Base-by-base conservation (phyloP, 2,329 filamentous ascomycete genomes). In the Neonectria neomacrospora region DNA sequence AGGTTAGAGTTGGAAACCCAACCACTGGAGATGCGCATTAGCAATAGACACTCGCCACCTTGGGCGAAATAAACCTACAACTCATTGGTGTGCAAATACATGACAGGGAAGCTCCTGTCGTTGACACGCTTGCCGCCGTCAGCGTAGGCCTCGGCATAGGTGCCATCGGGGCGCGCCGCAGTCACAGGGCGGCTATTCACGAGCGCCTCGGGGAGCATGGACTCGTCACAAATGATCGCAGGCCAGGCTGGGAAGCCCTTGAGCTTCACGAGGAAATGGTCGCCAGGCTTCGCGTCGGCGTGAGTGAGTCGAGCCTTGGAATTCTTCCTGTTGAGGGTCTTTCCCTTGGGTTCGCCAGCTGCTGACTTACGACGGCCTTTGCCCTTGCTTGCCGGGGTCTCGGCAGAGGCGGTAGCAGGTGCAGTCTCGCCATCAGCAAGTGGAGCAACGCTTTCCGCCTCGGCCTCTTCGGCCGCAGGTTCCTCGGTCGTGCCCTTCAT, bases 191-290 rank as follows among this genome's bases (percentile, higher is more conserved):
- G 91, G 48, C 86, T 87, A 73, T 86, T 91, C 58, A 96, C 80
- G 23, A 99, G 86, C 14, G 86, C 88, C 61, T 89, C 84, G 2
- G 96, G 95, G 20, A 99, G 88, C 90, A 99, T 98, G 66, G 91
- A 90, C 78, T 99, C 95, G 76, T 97, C 94, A 77, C 93, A 96
- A 72, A 99, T 89, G 75, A 99, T 92, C 58, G 93, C 91, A 16
- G 96, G 96, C 96, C 96, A 99, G 41, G 93, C 90, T 32, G 96
- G 93, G 79, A 93, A 97, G 64, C 95, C 96, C 84, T 96, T 97
- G 79, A 99, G 89, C 78, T 94, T 92, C 68, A 96, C 93, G 75
- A 97, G 90, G 80, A 91, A 98, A 80, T 94, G 91, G 73, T 98
- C 91, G 71, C 96, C 96, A 5, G 96, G 92, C 82, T 97, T 86